Percentiles rank a stretch among this genome's conserved stretches.
Conservation (phyloP, 164 flowering plant species). For the Stephania cephalantha region DNA sequence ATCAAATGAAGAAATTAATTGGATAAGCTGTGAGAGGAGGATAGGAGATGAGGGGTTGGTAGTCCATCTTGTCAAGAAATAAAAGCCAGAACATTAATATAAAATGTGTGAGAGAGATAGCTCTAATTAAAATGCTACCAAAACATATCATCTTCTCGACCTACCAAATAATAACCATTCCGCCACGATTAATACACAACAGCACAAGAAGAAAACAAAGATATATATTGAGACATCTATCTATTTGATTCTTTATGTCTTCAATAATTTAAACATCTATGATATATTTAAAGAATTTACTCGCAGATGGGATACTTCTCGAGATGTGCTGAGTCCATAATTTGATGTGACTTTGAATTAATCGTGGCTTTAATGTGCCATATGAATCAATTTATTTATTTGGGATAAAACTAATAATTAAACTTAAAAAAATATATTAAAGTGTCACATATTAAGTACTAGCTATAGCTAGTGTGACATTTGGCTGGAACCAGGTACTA, state of each 20-base stretch:
- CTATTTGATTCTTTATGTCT: conserved; percentile 3
- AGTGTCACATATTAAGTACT: neutral
- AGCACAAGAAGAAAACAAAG: neutral
- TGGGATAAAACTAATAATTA: neutral
- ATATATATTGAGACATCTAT: neutral
- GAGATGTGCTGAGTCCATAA: no score
- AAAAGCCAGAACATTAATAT: neutral
- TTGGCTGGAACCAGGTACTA: neutral
- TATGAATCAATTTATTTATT: neutral
- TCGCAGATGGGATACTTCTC: neutral
- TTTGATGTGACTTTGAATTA: no score
- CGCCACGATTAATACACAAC: neutral
- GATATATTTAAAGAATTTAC: neutral
- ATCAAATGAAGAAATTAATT: neutral
- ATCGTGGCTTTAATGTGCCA: no score
- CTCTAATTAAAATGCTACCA: neutral
- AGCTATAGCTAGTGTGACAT: neutral
- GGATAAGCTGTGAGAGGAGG: conserved; percentile 67
- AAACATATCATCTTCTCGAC: conserved; percentile 22
- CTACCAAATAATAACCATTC: conserved; percentile 27
- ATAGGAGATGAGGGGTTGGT: conserved; percentile 41
- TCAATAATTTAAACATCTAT: neutral
- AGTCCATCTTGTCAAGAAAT: conserved; percentile 33
- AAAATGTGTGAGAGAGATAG: neutral
- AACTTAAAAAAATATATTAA: neutral